These are phyloP conservation scores for Polyporus arcularius DNA, from an alignment of 768 basidiomycete species.

Conservation along the genomic window DNA sequence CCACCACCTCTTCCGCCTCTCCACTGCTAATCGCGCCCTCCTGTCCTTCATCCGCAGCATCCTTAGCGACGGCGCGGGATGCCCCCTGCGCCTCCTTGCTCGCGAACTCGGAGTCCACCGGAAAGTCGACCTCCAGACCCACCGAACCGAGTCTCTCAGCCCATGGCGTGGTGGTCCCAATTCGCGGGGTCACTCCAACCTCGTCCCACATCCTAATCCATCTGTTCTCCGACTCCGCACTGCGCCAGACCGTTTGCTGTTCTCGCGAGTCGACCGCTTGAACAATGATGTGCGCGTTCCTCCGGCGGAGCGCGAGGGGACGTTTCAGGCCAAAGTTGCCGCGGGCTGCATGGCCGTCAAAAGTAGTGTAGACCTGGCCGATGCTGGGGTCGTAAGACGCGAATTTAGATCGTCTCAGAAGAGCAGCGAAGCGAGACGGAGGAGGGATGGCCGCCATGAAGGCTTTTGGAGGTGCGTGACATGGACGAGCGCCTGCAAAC, in stretches of 20 bases:
- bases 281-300: slow-evolving; percentile 65
- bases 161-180: slow-evolving; percentile 37
- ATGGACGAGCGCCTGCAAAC: slow-evolving; percentile 8
- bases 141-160: slow-evolving; percentile 38
- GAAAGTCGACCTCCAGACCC: slow-evolving; percentile 29
- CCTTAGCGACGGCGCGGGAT: neutral
- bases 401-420: slow-evolving; percentile 82
- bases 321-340: slow-evolving; percentile 89
- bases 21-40: slow-evolving; percentile 9
- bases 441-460: slow-evolving; percentile 32
- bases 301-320: slow-evolving; percentile 66
- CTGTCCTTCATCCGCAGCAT: slow-evolving; percentile 3
- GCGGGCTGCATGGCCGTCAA: slow-evolving; percentile 67
- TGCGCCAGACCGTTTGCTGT: slow-evolving; percentile 78
- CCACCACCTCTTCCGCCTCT: slow-evolving; percentile 4
- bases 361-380: slow-evolving; percentile 74
- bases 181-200: slow-evolving; percentile 44
- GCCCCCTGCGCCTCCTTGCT: neutral
- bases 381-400: slow-evolving; percentile 77
- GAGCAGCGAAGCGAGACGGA: slow-evolving; percentile 70
- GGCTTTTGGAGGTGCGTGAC: neutral
- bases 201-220: slow-evolving; percentile 72
- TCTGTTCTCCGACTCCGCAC: slow-evolving; percentile 63
- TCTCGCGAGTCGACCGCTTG: slow-evolving; percentile 69
- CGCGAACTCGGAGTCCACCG: slow-evolving; percentile 50